phyloP scores from a whole-genome alignment of 495 filamentous ascomycete species.

The Copromyces sp. region DNA sequence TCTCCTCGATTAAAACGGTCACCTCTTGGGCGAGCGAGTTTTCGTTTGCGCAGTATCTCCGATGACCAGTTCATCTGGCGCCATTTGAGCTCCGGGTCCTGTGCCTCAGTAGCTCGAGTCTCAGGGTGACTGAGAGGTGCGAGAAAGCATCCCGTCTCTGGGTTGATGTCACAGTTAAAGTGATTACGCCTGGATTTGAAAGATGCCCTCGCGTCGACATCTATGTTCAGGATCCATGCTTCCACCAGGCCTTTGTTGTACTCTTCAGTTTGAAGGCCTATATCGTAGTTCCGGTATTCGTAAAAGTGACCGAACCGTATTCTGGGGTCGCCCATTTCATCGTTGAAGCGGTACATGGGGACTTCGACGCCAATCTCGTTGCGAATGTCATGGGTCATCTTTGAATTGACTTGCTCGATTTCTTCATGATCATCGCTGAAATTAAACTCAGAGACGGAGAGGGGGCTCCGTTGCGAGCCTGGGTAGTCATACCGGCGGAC shows the following conservation, averaged over 20 bases:
- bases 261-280: not conserved
- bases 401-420: not conserved
- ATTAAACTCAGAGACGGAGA: not conserved
- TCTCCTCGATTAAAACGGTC: not conserved
- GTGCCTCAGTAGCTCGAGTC: constrained; percentile 5
- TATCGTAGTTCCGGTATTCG: constrained; percentile 1
- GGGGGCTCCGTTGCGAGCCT: constrained; percentile 5
- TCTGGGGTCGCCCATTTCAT: not conserved
- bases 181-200: constrained; percentile 11
- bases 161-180: constrained; percentile 22
- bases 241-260: constrained; percentile 3
- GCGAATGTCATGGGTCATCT: constrained; percentile 5
- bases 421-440: constrained; percentile 5
- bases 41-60: not conserved
- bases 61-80: constrained; percentile 13
- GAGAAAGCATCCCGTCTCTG: constrained; percentile 19
- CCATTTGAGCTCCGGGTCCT: constrained; percentile 5
- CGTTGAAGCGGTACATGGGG: not conserved
- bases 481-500: constrained; percentile 3
- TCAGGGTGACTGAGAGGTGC: constrained; percentile 14
- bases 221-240: constrained; percentile 3
- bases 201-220: constrained; percentile 2
- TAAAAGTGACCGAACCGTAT: constrained; percentile 3
- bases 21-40: not conserved
- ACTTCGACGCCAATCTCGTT: constrained; percentile 9